Percentiles rank a stretch among this genome's conserved stretches.
phyloP scores from a whole-genome alignment of 2,329 filamentous ascomycete genomes.

The Xylariaceae sp. region DNA sequence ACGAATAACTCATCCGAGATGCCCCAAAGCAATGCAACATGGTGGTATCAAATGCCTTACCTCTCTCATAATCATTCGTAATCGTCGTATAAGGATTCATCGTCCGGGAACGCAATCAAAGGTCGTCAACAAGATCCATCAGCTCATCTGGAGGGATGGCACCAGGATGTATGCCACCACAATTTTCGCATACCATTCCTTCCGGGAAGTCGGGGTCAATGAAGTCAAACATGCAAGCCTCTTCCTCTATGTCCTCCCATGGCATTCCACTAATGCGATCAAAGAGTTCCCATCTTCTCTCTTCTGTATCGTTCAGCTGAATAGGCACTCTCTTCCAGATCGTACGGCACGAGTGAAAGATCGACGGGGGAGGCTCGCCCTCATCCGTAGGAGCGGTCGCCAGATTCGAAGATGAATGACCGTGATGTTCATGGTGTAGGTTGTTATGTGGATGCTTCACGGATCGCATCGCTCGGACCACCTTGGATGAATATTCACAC shows the following conservation, averaged over 20 bases:
- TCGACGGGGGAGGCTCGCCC: constrained; percentile 37
- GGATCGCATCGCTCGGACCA: constrained; percentile 38
- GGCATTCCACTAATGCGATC: constrained; percentile 29
- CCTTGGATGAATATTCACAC: constrained; percentile 35
- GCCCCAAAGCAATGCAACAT: constrained; percentile 12
- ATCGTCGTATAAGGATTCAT: constrained; percentile 11
- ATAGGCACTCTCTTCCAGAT: constrained; percentile 49
- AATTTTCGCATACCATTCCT: constrained; percentile 24
- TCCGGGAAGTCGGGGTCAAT: constrained; percentile 19
- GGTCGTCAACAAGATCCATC: constrained; percentile 24
- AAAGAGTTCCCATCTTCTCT: constrained; percentile 47
- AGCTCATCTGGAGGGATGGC: constrained; percentile 23
- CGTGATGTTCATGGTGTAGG: constrained; percentile 23
- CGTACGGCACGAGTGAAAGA: constrained; percentile 37
- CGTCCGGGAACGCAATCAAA: constrained; percentile 6
- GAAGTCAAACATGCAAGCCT: constrained; percentile 24
- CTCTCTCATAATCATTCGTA: constrained; percentile 12
- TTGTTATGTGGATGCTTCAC: constrained; percentile 21
- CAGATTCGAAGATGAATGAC: constrained; percentile 25
- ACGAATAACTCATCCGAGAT: constrained; percentile 2
- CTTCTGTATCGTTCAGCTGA: constrained; percentile 31
- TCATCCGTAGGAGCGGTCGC: constrained; percentile 37
- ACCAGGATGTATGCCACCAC: constrained; percentile 25
- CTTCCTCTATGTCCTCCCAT: constrained; percentile 26
- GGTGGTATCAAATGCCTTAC: constrained; percentile 21